These are phyloP conservation scores for Fusarium sp. DNA, from an alignment of 2,329 filamentous ascomycete genomes.

Conservation along the genomic window DNA sequence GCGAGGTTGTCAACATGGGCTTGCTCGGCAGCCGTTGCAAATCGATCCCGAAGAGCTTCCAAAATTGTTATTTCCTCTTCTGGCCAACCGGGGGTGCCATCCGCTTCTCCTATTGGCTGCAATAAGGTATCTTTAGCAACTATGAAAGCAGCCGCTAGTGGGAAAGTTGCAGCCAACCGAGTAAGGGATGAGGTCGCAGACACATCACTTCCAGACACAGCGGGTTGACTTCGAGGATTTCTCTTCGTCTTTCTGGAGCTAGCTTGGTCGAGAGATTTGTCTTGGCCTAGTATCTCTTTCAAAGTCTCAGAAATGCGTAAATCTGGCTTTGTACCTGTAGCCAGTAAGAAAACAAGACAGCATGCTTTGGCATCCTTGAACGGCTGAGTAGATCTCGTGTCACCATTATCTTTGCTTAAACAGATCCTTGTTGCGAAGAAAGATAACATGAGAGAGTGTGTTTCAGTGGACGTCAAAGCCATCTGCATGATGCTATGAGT, in stretches of 20 bases:
- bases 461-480: constrained; percentile 10
- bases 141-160: constrained; percentile 38
- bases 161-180: constrained; percentile 35
- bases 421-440: constrained; percentile 40
- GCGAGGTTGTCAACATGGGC: constrained; percentile 33
- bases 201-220: constrained; percentile 11
- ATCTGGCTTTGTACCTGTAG: constrained; percentile 32
- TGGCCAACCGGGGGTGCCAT: constrained; percentile 8
- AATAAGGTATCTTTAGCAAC: constrained; percentile 26
- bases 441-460: constrained; percentile 23
- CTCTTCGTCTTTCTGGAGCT: not conserved
- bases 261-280: not conserved
- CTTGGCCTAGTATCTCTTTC: constrained; percentile 20
- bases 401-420: constrained; percentile 16
- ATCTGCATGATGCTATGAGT: constrained; percentile 27
- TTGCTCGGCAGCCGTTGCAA: constrained; percentile 26
- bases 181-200: constrained; percentile 19
- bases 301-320: constrained; percentile 21
- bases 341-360: constrained; percentile 38
- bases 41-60: constrained; percentile 39
- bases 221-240: not conserved
- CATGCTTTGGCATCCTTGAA: constrained; percentile 38
- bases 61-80: constrained; percentile 43
- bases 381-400: constrained; percentile 1
- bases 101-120: constrained; percentile 29